Percentiles rank a stretch among this genome's conserved stretches.
Conservation (phyloP, 305 asterid genomes). For the Fraxinus floribunda region DNA sequence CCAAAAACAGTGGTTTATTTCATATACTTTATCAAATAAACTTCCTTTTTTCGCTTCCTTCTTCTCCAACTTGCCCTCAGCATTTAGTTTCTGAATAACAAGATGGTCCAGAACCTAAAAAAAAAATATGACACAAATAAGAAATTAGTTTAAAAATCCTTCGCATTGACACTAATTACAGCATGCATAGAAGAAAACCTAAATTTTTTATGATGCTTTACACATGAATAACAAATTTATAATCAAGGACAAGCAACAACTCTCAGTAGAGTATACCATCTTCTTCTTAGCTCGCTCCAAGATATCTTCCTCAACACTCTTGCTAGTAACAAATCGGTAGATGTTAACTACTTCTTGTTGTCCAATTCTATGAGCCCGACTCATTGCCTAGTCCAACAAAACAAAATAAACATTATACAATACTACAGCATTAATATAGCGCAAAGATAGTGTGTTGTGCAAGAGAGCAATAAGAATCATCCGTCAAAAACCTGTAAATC, state of each 20-base stretch:
- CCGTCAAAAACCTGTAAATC: slow-evolving; percentile 78
- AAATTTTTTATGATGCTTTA: slow-evolving; percentile 10
- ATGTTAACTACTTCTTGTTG: slow-evolving; percentile 99
- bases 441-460: background rate
- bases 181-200: background rate
- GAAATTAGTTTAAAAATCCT: slow-evolving; percentile 6
- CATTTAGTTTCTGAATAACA: slow-evolving; percentile 96
- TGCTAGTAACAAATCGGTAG: slow-evolving; percentile 97
- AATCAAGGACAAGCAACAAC: slow-evolving; percentile 16
- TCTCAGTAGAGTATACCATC: slow-evolving; percentile 61
- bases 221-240: background rate
- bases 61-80: slow-evolving; percentile 98
- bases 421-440: background rate
- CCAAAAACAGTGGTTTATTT: slow-evolving; percentile 6
- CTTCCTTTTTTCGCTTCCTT: slow-evolving; percentile 90
- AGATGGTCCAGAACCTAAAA: slow-evolving; percentile 94
- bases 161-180: background rate
- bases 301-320: slow-evolving; percentile 99
- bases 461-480: slow-evolving; percentile 16
- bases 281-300: slow-evolving; percentile 98
- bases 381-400: slow-evolving; percentile 77
- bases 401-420: background rate
- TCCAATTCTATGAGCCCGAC: slow-evolving; percentile 99
- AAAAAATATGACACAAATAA: slow-evolving; percentile 20
- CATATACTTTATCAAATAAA: slow-evolving; percentile 68